Evolutionary conservation across 352 stramenopile species (phyloP).

Genomic region (Pythium grandisporangium): DNA sequence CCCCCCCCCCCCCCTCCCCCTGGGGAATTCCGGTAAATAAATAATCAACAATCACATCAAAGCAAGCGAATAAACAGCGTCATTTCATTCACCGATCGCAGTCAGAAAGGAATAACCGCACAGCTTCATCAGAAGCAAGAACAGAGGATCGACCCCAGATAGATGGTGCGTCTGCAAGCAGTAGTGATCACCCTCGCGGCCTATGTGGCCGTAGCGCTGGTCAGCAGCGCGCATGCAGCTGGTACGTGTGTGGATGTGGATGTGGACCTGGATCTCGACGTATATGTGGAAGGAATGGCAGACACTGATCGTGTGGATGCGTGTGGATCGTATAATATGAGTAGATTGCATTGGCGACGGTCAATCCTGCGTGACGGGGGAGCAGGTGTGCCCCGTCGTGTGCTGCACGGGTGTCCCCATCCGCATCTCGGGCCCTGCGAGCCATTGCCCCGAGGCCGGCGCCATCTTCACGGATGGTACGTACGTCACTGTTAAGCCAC

Average conservation of each 20-base stretch:
- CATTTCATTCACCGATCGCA: too few species aligned
- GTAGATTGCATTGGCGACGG: conserved; percentile 10
- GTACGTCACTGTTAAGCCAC: neutral
- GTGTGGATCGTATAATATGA: neutral
- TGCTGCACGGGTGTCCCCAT: conserved; percentile 4
- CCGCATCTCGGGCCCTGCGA: neutral
- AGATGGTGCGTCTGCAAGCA: neutral
- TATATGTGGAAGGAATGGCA: too few species aligned
- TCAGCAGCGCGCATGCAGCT: too few species aligned
- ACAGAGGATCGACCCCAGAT: too few species aligned
- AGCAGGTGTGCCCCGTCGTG: conserved; percentile 5
- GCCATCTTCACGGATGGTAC: conserved; percentile 1
- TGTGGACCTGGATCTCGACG: too few species aligned
- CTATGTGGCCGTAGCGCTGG: neutral
- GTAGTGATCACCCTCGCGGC: neutral
- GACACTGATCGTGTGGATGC: neutral
- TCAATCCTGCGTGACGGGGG: neutral
- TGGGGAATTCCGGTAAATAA: too few species aligned
- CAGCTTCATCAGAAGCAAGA: too few species aligned
- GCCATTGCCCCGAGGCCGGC: conserved; percentile 2
- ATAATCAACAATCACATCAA: too few species aligned
- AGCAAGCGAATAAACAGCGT: too few species aligned
- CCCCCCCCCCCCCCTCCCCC: too few species aligned
- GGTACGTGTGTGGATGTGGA: too few species aligned
- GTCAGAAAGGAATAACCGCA: too few species aligned